Percentiles rank a stretch among this genome's conserved stretches.
Conservation (phyloP, 192 early-diverging fungal genomes). For the Bifiguratus adelaidae region DNA sequence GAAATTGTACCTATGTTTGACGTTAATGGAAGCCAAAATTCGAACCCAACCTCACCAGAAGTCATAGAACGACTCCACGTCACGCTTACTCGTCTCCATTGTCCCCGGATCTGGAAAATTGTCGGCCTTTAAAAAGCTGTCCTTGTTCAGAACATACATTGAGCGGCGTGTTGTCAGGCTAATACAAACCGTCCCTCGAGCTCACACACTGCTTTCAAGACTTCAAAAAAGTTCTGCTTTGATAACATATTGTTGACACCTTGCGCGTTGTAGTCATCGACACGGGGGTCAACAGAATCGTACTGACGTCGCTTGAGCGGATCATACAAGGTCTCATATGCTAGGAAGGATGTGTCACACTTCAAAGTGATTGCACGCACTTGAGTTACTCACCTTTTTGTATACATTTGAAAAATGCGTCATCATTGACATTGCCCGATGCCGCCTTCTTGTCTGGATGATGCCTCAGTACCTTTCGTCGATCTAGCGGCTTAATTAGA, state of each 20-base stretch:
- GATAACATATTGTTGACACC: too few species aligned
- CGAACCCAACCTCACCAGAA: conserved; percentile 37
- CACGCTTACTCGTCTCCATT: conserved; percentile 42
- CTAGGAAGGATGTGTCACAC: too few species aligned
- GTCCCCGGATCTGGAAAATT: conserved; percentile 50
- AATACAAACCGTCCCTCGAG: conserved; percentile 44
- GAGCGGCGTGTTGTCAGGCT: too few species aligned
- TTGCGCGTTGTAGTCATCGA: conserved; percentile 48
- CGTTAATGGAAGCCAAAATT: not conserved
- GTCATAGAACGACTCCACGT: conserved; percentile 65
- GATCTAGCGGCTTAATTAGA: conserved; percentile 2
- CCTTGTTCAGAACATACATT: too few species aligned
- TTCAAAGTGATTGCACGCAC: not conserved
- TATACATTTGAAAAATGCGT: conserved; percentile 75
- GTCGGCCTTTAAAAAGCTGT: conserved; percentile 41
- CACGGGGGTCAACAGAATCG: conserved; percentile 69
- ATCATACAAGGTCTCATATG: conserved; percentile 66
- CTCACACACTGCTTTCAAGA: conserved; percentile 48
- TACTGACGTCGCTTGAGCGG: conserved; percentile 57
- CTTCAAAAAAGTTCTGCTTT: conserved; percentile 23
- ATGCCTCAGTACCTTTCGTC: conserved; percentile 40
- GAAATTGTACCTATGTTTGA: conserved; percentile 28
- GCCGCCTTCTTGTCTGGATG: conserved; percentile 71
- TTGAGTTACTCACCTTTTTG: conserved; percentile 25
- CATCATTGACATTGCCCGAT: conserved; percentile 29